A percentile compares a stretch with the other conserved stretches of the same genome.
These are phyloP conservation scores for Saccharomyces uvarum DNA, from an alignment of 1,139 yeast species.

Conservation along the genomic window DNA sequence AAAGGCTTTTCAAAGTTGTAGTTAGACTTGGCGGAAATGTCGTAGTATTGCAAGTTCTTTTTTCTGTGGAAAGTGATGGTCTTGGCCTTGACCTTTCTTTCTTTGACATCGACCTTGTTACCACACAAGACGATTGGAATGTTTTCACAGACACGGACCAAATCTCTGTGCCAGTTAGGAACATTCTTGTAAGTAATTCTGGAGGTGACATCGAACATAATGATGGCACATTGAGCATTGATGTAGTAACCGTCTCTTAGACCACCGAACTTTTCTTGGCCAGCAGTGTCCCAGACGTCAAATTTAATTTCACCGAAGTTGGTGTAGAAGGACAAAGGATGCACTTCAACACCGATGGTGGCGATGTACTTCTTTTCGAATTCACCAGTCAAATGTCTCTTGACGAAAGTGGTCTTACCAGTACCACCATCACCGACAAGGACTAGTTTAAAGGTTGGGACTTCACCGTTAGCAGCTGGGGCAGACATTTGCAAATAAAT, in stretches of 20 bases:
- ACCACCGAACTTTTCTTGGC: slow-evolving; percentile 99
- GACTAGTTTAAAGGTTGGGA: slow-evolving; percentile 96
- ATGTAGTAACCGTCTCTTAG: slow-evolving; percentile 98
- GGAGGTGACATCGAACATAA: slow-evolving; percentile 98
- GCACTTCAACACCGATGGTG: slow-evolving; percentile 98
- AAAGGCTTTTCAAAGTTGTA: slow-evolving; percentile 99
- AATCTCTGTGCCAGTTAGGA: slow-evolving; percentile 99
- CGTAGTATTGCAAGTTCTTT: slow-evolving; percentile 99
- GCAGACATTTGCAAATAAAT: slow-evolving; percentile 22
- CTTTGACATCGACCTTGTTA: slow-evolving; percentile 99
- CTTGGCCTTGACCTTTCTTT: slow-evolving; percentile 99
- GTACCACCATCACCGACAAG: slow-evolving; percentile 99
- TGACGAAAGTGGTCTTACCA: slow-evolving; percentile 99
- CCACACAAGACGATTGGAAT: slow-evolving; percentile 98
- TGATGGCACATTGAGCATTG: slow-evolving; percentile 99
- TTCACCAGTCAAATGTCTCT: slow-evolving; percentile 99
- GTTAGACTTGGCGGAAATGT: slow-evolving; percentile 98
- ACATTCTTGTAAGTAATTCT: slow-evolving; percentile 99
- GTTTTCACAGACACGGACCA: slow-evolving; percentile 99
- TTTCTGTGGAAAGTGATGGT: slow-evolving; percentile 99
- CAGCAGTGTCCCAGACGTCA: slow-evolving; percentile 99
- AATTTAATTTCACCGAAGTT: slow-evolving; percentile 97
- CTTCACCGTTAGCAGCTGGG: slow-evolving; percentile 40
- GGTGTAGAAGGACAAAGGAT: slow-evolving; percentile 96
- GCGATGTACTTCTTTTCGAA: slow-evolving; percentile 98